A percentile compares a stretch with the other conserved stretches of the same genome.
Conservation (phyloP, 2,329 filamentous ascomycete species). For the Colletotrichum somersetense region DNA sequence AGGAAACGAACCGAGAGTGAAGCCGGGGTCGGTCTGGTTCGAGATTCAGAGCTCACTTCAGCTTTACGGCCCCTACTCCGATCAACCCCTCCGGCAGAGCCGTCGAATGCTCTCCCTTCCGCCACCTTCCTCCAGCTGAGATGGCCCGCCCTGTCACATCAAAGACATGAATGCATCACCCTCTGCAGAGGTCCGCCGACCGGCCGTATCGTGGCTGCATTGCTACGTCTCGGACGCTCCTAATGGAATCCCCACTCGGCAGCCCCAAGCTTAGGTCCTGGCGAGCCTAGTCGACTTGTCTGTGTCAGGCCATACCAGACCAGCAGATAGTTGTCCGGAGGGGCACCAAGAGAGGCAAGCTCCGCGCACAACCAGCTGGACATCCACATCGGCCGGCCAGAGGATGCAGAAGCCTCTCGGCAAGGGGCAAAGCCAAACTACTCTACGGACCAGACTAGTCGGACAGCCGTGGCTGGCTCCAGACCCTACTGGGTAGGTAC, state of each 20-base stretch:
- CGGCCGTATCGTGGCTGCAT: neutral
- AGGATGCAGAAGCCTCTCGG: slow-evolving; percentile 5
- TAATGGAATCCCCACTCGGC: slow-evolving; percentile 19
- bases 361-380: slow-evolving; percentile 22
- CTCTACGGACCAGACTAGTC: slow-evolving; percentile 10
- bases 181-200: neutral
- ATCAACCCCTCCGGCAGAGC: slow-evolving; percentile 25
- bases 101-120: slow-evolving; percentile 15
- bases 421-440: slow-evolving; percentile 19
- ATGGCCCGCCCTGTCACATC: slow-evolving; percentile 16
- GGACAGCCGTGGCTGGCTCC: slow-evolving; percentile 13
- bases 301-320: slow-evolving; percentile 25
- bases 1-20: neutral
- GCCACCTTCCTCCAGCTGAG: slow-evolving; percentile 11
- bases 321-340: slow-evolving; percentile 17
- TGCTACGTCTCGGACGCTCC: slow-evolving; percentile 28
- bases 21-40: slow-evolving; percentile 22
- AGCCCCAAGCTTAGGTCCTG: slow-evolving; percentile 16
- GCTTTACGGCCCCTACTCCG: slow-evolving; percentile 8
- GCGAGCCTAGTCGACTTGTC: slow-evolving; percentile 21
- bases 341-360: slow-evolving; percentile 25
- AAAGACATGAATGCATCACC: slow-evolving; percentile 34
- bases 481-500: neutral
- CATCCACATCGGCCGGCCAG: neutral
- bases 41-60: slow-evolving; percentile 9